Evolutionary conservation across 169 alveolate genomes (phyloP).

Genomic region (Plasmodium falciparum): DNA sequence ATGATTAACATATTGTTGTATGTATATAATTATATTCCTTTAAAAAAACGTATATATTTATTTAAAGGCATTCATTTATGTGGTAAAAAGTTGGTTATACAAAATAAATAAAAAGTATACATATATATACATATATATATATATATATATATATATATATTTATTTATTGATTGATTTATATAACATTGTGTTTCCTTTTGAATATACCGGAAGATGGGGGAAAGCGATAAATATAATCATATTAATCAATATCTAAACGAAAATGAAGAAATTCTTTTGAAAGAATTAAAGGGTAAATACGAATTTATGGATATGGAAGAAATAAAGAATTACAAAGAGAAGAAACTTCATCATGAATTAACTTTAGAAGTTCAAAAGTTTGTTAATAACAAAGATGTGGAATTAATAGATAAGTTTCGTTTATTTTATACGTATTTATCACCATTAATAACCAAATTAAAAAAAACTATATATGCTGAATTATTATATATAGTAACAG

Average conservation of each 20-base stretch:
- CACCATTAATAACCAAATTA: conserved; percentile 46
- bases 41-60: no score
- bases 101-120: no score
- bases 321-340: conserved; percentile 41
- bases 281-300: conserved; percentile 42
- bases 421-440: conserved; percentile 34
- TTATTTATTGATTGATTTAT: no score
- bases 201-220: neutral
- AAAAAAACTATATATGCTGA: conserved; percentile 70
- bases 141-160: no score
- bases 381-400: conserved; percentile 47
- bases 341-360: conserved; percentile 60
- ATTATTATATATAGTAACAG: conserved; percentile 47
- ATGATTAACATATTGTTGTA: no score
- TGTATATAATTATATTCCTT: no score
- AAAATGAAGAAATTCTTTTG: conserved; percentile 24
- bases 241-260: conserved; percentile 9
- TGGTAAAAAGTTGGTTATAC: no score
- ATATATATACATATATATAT: no score
- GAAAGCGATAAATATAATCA: neutral
- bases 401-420: conserved; percentile 47
- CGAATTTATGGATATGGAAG: conserved; percentile 15
- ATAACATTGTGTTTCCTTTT: no score
- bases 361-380: conserved; percentile 53
- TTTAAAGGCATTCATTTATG: no score